These are phyloP conservation scores for Cutaneotrichosporon sp. DNA, from an alignment of 1,284 basidiomycete species.

Conservation along the genomic window DNA sequence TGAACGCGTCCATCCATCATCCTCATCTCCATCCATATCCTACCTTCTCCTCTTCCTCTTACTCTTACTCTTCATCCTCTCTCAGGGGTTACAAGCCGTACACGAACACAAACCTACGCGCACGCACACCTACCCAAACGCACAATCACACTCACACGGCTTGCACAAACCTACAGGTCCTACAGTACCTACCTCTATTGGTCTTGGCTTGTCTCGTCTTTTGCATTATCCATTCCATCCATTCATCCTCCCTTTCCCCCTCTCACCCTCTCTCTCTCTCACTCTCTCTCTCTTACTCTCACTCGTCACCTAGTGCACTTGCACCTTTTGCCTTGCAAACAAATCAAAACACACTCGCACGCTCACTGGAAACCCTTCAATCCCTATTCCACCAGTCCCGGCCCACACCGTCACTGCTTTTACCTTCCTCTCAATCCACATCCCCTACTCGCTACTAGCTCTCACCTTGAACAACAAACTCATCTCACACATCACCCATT, in stretches of 20 bases:
- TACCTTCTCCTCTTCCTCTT: no score
- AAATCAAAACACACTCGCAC: background rate
- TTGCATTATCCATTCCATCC: conserved; percentile 3
- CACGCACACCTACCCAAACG: no score
- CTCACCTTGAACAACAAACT: background rate
- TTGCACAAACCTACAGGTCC: no score
- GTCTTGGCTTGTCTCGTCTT: background rate
- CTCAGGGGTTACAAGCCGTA: background rate
- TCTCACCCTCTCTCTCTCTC: background rate
- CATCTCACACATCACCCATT: background rate
- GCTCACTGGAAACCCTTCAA: no score
- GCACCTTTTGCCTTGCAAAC: background rate
- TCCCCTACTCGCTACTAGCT: background rate
- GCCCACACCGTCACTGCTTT: background rate
- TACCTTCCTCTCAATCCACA: background rate
- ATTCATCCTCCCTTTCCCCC: background rate
- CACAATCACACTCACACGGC: no score
- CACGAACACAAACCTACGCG: no score
- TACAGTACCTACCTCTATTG: background rate
- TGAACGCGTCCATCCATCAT: no score
- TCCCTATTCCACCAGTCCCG: background rate
- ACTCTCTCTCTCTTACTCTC: background rate
- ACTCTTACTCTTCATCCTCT: background rate
- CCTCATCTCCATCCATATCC: no score
- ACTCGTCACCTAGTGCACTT: background rate